Evolutionary conservation across 2,329 filamentous ascomycete species (phyloP), one percentile per base, ranked within the genome.

Genomic region (Metarhizium anisopliae): DNA sequence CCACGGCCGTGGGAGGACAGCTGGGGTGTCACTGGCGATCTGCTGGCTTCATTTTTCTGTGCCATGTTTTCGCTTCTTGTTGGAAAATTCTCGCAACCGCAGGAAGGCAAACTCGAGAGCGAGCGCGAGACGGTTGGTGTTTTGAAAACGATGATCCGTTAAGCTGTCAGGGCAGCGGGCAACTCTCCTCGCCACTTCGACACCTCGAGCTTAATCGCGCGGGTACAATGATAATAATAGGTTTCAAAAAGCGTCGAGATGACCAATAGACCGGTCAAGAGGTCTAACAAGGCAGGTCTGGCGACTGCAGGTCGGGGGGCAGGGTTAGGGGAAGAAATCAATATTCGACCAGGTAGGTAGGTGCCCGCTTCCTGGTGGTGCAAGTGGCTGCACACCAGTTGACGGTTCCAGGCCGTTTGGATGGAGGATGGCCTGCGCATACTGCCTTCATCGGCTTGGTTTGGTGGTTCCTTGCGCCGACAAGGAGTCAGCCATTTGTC

Each of bases 1-100:
- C 89, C 89, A 60, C 89, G 86, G 64, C 89, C 89, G 65, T 89
- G 84, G 45, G 86, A 89, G 47, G 80, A 72, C 58, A 80, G 66
- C 57, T 71, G 61, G 32, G 67, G 65, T 47, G 67, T 64, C 72
- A 30, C 47, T 51, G 51, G 25, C 38, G 55, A 20, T 20, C 38
- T 52, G 47, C 36, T 51, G 13, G 45, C 5, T 29, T 56, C 51
- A 5, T 42, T 30, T 16, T 51, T 56, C 14, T 53, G 51, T 20
- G 47, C 47, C 55, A 55, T 55, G 7, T 35, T 54, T 50, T n/a
- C 32, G 20, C 30, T 38, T 50, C 38, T 40, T 11, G 42, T 18
- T 20, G 18, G 16, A 42, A 42, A 14, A 18, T 20, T 14, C 43
- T 11, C 18, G 18, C 43, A 18, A 25, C 8, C 10, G 4, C 5